Percentiles rank a stretch among this genome's conserved stretches.
Conservation (phyloP, 1,284 basidiomycete species). For the Cutaneotrichosporon dermatis region DNA sequence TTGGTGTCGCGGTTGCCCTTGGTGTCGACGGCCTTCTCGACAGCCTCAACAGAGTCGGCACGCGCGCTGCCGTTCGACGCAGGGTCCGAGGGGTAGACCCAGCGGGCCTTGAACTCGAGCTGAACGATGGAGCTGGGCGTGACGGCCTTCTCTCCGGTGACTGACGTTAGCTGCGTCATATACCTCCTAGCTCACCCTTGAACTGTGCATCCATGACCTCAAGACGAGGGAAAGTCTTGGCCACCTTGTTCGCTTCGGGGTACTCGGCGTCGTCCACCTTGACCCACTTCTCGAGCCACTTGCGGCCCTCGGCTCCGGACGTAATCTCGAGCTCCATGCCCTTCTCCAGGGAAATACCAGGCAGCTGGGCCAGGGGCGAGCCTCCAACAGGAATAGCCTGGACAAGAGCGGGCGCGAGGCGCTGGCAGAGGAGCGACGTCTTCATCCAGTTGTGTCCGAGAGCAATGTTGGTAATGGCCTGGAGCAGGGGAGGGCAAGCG, state of each 20-base stretch:
- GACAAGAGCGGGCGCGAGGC: conserved; percentile 74
- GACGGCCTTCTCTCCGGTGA: conserved; percentile 83
- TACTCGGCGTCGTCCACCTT: conserved; percentile 57
- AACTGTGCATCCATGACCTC: conserved; percentile 82
- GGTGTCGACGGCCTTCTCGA: conserved; percentile 11
- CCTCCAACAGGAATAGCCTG: conserved; percentile 71
- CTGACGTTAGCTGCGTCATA: conserved; percentile 49
- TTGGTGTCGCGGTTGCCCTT: not conserved
- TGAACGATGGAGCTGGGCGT: conserved; percentile 86
- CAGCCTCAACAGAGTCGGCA: conserved; percentile 26
- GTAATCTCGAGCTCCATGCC: conserved; percentile 54
- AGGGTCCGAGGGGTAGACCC: conserved; percentile 28
- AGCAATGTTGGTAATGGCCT: conserved; percentile 75
- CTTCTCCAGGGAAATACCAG: conserved; percentile 57
- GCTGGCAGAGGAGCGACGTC: conserved; percentile 72
- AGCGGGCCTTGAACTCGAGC: conserved; percentile 66
- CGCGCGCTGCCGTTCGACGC: conserved; percentile 13
- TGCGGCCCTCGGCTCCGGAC: conserved; percentile 54
- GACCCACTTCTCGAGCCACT: conserved; percentile 51
- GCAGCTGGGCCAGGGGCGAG: conserved; percentile 66
- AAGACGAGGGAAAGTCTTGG: conserved; percentile 67
- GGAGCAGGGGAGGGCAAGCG: conserved; percentile 68
- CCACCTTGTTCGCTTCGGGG: conserved; percentile 63
- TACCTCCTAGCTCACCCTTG: conserved; percentile 59
- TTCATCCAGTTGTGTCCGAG: conserved; percentile 88